Evolutionary conservation across 192 early-diverging fungal genomes (phyloP).

Genomic region (Obelidium mucronatum): DNA sequence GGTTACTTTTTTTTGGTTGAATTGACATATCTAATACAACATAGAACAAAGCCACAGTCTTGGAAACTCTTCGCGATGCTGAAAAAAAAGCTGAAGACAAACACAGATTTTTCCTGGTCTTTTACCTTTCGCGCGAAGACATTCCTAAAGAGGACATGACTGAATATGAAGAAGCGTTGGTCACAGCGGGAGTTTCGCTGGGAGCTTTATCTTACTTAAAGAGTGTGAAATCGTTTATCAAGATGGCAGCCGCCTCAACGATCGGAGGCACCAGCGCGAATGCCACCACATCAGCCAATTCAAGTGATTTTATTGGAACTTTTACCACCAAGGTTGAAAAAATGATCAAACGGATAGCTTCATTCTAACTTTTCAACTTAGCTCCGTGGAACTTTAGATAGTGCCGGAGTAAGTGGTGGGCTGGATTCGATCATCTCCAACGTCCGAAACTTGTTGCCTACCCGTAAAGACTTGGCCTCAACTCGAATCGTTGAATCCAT

Average conservation of each 20-base stretch:
- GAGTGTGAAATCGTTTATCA: slow-evolving; percentile 54
- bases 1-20: slow-evolving; percentile 8
- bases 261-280: slow-evolving; percentile 1
- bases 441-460: slow-evolving; percentile 94
- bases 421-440: slow-evolving; percentile 73
- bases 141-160: slow-evolving; percentile 83
- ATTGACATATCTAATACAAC: slow-evolving; percentile 2
- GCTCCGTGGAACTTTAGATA: slow-evolving; percentile 55
- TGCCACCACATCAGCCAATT: background rate
- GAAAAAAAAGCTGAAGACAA: slow-evolving; percentile 89
- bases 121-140: slow-evolving; percentile 76
- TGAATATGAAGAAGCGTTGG: slow-evolving; percentile 82
- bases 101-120: slow-evolving; percentile 88
- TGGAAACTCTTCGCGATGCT: slow-evolving; percentile 84
- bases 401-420: slow-evolving; percentile 51
- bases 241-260: slow-evolving; percentile 50
- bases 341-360: no score
- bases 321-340: slow-evolving; percentile 55
- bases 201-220: slow-evolving; percentile 84
- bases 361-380: slow-evolving; percentile 27
- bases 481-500: slow-evolving; percentile 86
- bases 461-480: slow-evolving; percentile 86
- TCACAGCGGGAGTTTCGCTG: slow-evolving; percentile 75
- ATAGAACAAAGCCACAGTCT: slow-evolving; percentile 75
- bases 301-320: slow-evolving; percentile 54